Evolutionary conservation across 768 basidiomycete genomes (phyloP).

Genomic region (Macrocybe gigantea): DNA sequence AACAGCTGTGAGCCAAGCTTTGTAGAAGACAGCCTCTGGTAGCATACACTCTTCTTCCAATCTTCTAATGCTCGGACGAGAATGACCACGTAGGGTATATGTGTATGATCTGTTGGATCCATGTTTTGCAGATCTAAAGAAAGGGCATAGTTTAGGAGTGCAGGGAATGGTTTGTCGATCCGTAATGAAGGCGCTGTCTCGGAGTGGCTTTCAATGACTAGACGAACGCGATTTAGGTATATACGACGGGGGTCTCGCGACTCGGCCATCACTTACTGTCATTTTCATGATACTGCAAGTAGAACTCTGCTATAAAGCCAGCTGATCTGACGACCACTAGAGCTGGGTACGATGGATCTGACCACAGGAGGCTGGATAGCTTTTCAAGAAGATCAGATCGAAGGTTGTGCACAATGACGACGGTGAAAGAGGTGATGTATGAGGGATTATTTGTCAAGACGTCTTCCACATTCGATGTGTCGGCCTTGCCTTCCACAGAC

Average conservation of each 20-base stretch:
- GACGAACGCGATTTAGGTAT: background rate
- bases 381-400: conserved; percentile 44
- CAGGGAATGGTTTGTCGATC: conserved; percentile 85
- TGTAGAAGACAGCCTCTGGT: background rate
- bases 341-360: conserved; percentile 48
- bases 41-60: conserved; percentile 72
- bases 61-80: conserved; percentile 77
- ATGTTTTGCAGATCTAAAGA: conserved; percentile 69
- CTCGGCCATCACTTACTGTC: conserved; percentile 43
- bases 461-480: conserved; percentile 47
- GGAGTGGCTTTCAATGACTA: conserved; percentile 88
- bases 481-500: conserved; percentile 66
- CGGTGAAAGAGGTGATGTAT: conserved; percentile 59
- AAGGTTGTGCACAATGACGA: conserved; percentile 86
- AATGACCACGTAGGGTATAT: conserved; percentile 87
- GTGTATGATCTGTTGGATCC: conserved; percentile 86
- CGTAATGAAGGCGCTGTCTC: conserved; percentile 72
- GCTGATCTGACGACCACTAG: conserved; percentile 78
- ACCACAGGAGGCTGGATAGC: conserved; percentile 68
- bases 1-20: background rate
- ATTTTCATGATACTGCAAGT: conserved; percentile 86
- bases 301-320: conserved; percentile 87
- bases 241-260: background rate
- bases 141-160: conserved; percentile 66
- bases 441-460: conserved; percentile 51